Conservation (phyloP, 345 rosid species). For the Arabis hirsuta region DNA sequence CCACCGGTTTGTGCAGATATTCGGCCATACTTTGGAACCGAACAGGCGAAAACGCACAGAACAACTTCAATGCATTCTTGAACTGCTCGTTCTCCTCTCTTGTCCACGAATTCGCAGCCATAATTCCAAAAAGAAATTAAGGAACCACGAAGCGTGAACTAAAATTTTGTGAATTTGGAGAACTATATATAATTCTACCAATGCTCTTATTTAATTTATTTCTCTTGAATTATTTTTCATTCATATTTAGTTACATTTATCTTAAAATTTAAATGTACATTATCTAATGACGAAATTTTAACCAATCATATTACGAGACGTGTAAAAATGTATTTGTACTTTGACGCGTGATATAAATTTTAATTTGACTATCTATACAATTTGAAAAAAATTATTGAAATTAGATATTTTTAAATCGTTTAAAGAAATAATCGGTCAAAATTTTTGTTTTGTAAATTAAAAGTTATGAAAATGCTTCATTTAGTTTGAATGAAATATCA, state of each 20-base stretch:
- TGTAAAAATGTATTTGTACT: background rate
- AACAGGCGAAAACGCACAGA: background rate
- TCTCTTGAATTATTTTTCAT: background rate
- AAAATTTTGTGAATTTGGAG: background rate
- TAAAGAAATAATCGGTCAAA: background rate
- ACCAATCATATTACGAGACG: background rate
- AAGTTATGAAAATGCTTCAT: background rate
- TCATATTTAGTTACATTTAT: background rate
- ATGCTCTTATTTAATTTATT: constrained; percentile 4
- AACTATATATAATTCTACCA: background rate
- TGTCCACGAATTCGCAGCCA: constrained; percentile 30
- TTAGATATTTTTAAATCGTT: background rate
- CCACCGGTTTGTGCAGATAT: constrained; percentile 8
- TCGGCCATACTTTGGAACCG: constrained; percentile 13
- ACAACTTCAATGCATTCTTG: background rate
- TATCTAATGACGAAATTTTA: background rate
- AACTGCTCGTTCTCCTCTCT: constrained; percentile 21
- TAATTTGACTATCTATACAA: background rate
- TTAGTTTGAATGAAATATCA: background rate
- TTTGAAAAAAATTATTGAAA: background rate
- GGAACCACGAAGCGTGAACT: background rate
- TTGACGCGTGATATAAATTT: background rate
- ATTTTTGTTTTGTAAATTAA: background rate
- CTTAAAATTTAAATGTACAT: background rate
- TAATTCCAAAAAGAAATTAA: background rate